These are phyloP conservation scores for Cyberlindnera petersonii DNA, from an alignment of 805 yeast species.

Conservation along the genomic window DNA sequence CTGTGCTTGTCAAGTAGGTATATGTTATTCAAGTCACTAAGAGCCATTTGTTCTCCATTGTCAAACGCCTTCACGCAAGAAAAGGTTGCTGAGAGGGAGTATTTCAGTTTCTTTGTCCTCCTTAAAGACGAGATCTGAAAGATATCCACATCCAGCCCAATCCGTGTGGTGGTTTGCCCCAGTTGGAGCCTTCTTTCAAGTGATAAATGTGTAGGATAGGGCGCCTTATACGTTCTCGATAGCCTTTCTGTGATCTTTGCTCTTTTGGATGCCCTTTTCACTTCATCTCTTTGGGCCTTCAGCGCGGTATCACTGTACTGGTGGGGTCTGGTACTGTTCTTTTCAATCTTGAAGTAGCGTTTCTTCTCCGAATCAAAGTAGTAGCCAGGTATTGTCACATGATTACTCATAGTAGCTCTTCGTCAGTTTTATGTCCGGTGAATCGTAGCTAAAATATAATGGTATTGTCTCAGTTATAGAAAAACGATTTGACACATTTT, in stretches of 20 bases:
- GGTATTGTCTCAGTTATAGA: no score
- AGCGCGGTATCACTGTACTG: slow-evolving; percentile 14
- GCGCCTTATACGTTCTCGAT: background rate
- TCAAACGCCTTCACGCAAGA: background rate
- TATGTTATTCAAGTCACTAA: slow-evolving; percentile 13
- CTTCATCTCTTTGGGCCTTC: slow-evolving; percentile 14
- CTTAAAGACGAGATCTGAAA: background rate
- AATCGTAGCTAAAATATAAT: no score
- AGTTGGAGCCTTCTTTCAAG: background rate
- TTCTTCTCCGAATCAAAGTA: slow-evolving; percentile 24
- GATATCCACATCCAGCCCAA: background rate
- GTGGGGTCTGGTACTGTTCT: slow-evolving; percentile 12
- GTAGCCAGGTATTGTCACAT: slow-evolving; percentile 26
- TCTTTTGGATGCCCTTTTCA: slow-evolving; percentile 9
- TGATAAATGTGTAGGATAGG: slow-evolving; percentile 4
- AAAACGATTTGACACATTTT: slow-evolving; percentile 1
- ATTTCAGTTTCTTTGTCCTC: background rate
- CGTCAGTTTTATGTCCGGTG: no score
- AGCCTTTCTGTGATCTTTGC: slow-evolving; percentile 2
- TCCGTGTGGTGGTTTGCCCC: background rate
- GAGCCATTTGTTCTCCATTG: background rate
- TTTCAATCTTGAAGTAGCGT: slow-evolving; percentile 26
- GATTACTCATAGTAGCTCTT: no score
- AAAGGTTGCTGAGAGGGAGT: slow-evolving; percentile 5
- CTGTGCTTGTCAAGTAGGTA: slow-evolving; percentile 2